phyloP scores from a whole-genome alignment of 1,284 basidiomycete species.

The Pterula multifida region DNA sequence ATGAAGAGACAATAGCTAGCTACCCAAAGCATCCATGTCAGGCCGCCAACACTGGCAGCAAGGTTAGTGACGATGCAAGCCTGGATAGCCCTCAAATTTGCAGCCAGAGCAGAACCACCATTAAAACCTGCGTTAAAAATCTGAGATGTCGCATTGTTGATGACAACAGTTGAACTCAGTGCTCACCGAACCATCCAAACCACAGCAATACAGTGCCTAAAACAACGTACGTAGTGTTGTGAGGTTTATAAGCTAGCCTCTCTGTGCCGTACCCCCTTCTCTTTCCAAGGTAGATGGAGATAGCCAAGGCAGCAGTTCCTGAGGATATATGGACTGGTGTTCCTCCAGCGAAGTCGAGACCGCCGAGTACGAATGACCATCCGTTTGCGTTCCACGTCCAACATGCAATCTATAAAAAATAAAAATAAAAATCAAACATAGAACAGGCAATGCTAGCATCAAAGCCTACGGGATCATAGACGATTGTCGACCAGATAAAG shows the following conservation, averaged over 20 bases:
- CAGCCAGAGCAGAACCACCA: conserved; percentile 74
- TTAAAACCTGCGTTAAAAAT: conserved; percentile 60
- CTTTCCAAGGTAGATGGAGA: conserved; percentile 86
- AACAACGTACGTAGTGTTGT: conserved; percentile 82
- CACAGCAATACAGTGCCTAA: conserved; percentile 91
- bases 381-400: conserved; percentile 93
- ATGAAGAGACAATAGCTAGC: conserved; percentile 4
- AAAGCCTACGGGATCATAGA: conserved; percentile 60
- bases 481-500: conserved; percentile 87
- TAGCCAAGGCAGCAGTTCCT: conserved; percentile 85
- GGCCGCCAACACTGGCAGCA: conserved; percentile 73
- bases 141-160: too few relatives aligned
- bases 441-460: too few relatives aligned
- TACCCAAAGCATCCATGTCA: conserved; percentile 91
- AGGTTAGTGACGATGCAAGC: conserved; percentile 92
- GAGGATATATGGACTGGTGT: conserved; percentile 92
- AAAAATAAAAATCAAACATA: too few relatives aligned
- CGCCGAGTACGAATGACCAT: conserved; percentile 73
- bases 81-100: conserved; percentile 81
- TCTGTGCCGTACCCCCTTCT: conserved; percentile 90
- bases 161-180: neutral
- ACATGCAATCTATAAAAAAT: conserved; percentile 65
- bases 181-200: conserved; percentile 87
- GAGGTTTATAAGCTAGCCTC: conserved; percentile 80
- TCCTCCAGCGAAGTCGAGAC: conserved; percentile 92